Evolutionary conservation across 2,329 filamentous ascomycete genomes (phyloP), one percentile per base, ranked within the genome.

Genomic region (Graphiopsis chlorocephala): DNA sequence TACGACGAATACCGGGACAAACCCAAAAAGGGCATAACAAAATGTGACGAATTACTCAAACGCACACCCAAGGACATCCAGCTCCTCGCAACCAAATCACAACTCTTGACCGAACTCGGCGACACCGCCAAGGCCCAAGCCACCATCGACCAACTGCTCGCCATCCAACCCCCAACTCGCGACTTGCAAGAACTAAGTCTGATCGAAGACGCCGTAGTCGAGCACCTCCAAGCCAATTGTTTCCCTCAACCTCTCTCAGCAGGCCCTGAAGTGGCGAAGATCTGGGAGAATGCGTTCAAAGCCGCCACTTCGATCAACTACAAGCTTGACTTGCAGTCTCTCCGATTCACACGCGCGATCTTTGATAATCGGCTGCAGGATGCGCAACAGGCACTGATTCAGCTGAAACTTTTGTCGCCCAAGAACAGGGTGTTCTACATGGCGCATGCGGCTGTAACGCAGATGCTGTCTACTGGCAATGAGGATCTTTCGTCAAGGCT

Each of bases 371-470:
- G 75, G 38, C 56, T 71, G 38, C 67, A 68, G 33, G 75, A 77
- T 65, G 73, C 70, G 10, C 74, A 76, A 61, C 72, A 76, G 64
- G 67, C 74, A 14, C 65, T 77, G 29, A 75, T 77, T 28, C 72
- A 74, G 52, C 61, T 75, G 58, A 77, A 76, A 60, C 68, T 68
- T 12, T 60, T 72, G 8, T 68, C 71, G 58, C 74, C 74, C 0
- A 68, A 68, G 60, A 72, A 76, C 63, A 67, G 72, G 14, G 65
- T 68, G 7, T 65, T 74, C 23, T 76, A 75, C 64, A 71, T 76
- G 69, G 75, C 75, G 2, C 75, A 76, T 66, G 73, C 71, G 17
- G 73, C 69, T 23, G 68, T 74, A n/a, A 76, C 73, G 31, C 73
- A 75, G 56, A 60, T 76, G 55, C 56, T 75, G 23, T 74, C 73